Evolutionary conservation across 2,329 filamentous ascomycete genomes (phyloP).

Genomic region (Colletotrichum aenigma): DNA sequence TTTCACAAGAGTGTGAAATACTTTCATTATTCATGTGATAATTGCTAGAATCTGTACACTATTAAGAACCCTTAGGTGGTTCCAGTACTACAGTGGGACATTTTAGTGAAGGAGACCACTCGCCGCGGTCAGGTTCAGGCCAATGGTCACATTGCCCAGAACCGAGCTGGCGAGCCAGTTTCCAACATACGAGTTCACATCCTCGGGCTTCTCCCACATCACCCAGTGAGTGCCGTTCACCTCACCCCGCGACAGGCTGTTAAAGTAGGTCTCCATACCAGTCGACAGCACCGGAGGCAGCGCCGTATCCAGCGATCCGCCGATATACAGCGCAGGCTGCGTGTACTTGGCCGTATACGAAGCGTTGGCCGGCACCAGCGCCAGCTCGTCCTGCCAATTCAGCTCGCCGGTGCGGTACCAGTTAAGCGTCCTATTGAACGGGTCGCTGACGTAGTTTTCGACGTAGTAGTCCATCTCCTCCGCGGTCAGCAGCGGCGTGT

Average conservation of each 20-base stretch:
- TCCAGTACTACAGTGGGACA: neutral
- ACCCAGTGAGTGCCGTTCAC: constrained; percentile 76
- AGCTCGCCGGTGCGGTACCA: constrained; percentile 81
- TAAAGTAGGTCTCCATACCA: constrained; percentile 69
- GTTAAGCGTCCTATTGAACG: constrained; percentile 80
- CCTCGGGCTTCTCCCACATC: constrained; percentile 68
- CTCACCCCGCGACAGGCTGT: constrained; percentile 62
- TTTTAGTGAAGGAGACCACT: neutral
- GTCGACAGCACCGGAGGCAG: constrained; percentile 68
- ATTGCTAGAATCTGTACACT: neutral
- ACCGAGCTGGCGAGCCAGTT: constrained; percentile 3
- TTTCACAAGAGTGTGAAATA: neutral
- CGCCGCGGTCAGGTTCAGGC: neutral
- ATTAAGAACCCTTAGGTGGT: neutral
- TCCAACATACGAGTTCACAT: constrained; percentile 56
- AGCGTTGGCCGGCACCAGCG: constrained; percentile 51
- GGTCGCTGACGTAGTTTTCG: constrained; percentile 69
- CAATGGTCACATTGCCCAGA: neutral
- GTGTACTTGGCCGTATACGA: constrained; percentile 50
- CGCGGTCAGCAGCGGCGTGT: constrained; percentile 62
- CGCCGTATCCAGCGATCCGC: constrained; percentile 68
- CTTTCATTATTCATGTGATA: neutral
- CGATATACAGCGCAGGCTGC: constrained; percentile 71
- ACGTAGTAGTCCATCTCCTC: constrained; percentile 81
- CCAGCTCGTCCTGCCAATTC: constrained; percentile 78